Base-by-base conservation (phyloP, 108 stramenopile species). In the Phaeodactylum tricornutum region DNA sequence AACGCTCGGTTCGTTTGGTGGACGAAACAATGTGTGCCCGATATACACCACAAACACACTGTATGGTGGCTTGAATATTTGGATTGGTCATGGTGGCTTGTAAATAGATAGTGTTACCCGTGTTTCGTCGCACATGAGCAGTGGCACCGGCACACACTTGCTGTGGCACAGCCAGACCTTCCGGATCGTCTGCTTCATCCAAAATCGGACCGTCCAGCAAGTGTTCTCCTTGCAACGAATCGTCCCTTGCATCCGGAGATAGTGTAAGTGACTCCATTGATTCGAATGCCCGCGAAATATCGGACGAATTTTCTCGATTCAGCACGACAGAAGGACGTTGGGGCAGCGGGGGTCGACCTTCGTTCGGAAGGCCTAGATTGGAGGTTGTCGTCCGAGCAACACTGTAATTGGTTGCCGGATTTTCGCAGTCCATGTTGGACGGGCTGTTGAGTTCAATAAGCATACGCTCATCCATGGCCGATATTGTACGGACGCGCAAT, bases 31-130 rank as follows among this genome's bases (percentile, higher is more conserved):
- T 71, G 56, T 94, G 94, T 0, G 93, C 87, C 2, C 92, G 69
- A 50, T 73, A 81, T 1, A 94, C 87, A 4, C 83, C 87, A 56
- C 93, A 93, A 15, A 94, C 83, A 61, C 93, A 92, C 62, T 88
- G 77, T 56, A 98, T 95, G 44, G 92, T 90, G 3, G 94, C 94
- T 17, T 95, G 72, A 33, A 92, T 77, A 57, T 98, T 90, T 2
- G 95, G 97, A 46, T 74, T 84, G 44, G 75, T 61, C 65, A 98
- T 87, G 19, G 94, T 95, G 20, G 70, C 56, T 16, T 71, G 41
- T 22, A 98, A 39, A 40, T 85, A 89, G 28, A 97, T 81, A n/a
- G 93, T 95, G 0, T 89, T 85, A 27, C 92, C 88, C 15, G 94
- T 93, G 61, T 97, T 97, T 19, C 92, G 64, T 34, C 83, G 42